Percentiles rank a stretch among this genome's conserved stretches.
These are phyloP conservation scores for Pseudocercospora crystallina DNA, from an alignment of 2,329 filamentous ascomycete species.

Conservation along the genomic window DNA sequence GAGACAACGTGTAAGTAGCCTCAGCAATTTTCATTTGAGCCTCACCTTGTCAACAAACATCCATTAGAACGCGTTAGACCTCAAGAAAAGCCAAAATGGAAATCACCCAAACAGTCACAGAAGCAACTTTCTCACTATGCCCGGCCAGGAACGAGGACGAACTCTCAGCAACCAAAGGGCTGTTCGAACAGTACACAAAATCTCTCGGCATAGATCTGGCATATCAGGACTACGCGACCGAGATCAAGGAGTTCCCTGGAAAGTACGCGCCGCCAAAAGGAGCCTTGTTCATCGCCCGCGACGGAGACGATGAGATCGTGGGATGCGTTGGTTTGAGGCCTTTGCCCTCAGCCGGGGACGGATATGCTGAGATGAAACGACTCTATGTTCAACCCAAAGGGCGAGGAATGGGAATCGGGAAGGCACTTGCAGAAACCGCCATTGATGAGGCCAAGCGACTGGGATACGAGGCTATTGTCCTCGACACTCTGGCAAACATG, in stretches of 20 bases:
- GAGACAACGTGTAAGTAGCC: no score
- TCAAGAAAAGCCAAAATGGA: no score
- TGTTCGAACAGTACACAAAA: slow-evolving; percentile 43
- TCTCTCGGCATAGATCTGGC: slow-evolving; percentile 55
- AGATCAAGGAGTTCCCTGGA: slow-evolving; percentile 55
- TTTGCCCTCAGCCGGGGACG: slow-evolving; percentile 24
- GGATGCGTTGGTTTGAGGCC: slow-evolving; percentile 55
- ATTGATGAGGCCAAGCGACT: slow-evolving; percentile 47
- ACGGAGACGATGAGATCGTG: slow-evolving; percentile 34
- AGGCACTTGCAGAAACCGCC: slow-evolving; percentile 46
- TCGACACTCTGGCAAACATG: slow-evolving; percentile 60
- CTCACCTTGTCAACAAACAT: no score
- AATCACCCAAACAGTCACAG: no score
- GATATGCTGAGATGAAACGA: slow-evolving; percentile 55
- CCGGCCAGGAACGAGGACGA: slow-evolving; percentile 33
- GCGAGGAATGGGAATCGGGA: slow-evolving; percentile 53
- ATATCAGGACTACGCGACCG: slow-evolving; percentile 57
- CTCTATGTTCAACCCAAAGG: slow-evolving; percentile 53
- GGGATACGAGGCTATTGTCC: slow-evolving; percentile 54
- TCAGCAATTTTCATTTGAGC: no score
- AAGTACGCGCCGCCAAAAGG: slow-evolving; percentile 52
- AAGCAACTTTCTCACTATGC: no score
- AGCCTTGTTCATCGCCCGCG: slow-evolving; percentile 50
- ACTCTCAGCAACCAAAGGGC: slow-evolving; percentile 33
- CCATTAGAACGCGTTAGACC: no score